Evolutionary conservation across 1,284 basidiomycete species (phyloP), one percentile per base, ranked within the genome.

Genomic region (Chalciporus sp.): DNA sequence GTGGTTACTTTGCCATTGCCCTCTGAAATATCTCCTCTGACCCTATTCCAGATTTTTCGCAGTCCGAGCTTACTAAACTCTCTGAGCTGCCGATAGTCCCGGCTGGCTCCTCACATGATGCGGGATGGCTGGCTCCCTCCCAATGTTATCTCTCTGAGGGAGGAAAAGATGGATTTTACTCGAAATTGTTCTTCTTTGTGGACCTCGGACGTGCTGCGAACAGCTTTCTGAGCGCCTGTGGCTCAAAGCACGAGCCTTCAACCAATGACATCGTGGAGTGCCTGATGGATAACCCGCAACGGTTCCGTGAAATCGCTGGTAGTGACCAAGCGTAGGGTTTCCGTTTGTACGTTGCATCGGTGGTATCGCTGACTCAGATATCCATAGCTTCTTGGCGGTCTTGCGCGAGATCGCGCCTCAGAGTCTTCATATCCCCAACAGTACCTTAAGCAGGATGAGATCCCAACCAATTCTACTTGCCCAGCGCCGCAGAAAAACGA

Each of bases 131-230:
- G 29, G 68, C 79, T 41, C 89, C 90, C 12, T 76, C 66, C 11
- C 83, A 88, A 57, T 92, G 90, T 66, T 92, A 89, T 68, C 79
- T 92, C 58, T 31, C 29, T 1, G 27, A 47, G 1, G 10, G 42
- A 7, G 29, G 23, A 6, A 49, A 42, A 20, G 53, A 47, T 14
- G 42, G 33, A 6, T 80, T 89, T 47, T 84, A 87, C 62, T 84
- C 85, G 0, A 84, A 85, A 60, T 69, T 90, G 3, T 96, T 96
- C 67, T 82, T 83, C 5, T 95, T 94, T 60, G 83, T 98, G 45
- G 88, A 96, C 70, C 97, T 95, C 69, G 95, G 94, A 0, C 65
- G 80, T 1, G 77, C 78, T 7, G 94, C 90, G 3, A 94, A 93
- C 59, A 76, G 80, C 2, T 95, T 98, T 71, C 76, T 98, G 42